Evolutionary conservation across 768 basidiomycete genomes (phyloP).

Genomic region (Lactarius vividus): DNA sequence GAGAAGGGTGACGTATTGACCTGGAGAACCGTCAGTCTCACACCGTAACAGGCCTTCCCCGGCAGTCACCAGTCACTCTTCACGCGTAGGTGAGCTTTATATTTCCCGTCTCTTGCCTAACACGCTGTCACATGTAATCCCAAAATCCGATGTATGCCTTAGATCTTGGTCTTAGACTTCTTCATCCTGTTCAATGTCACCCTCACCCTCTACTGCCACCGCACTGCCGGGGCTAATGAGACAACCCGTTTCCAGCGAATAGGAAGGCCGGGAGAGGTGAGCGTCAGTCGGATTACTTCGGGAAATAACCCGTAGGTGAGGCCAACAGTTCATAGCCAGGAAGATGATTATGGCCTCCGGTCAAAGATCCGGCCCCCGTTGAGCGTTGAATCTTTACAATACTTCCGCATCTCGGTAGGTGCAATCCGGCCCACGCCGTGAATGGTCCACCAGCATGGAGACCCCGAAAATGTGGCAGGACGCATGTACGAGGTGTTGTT

Average conservation of each 20-base stretch:
- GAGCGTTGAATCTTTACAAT: background rate
- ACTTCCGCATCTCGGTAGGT: background rate
- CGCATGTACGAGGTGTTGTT: conserved; percentile 29
- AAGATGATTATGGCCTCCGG: background rate
- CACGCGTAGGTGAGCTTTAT: background rate
- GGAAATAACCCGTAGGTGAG: background rate
- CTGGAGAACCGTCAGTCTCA: background rate
- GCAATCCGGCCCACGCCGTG: conserved; percentile 16
- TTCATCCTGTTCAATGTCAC: background rate
- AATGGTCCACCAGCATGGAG: conserved; percentile 30
- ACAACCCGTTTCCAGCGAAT: background rate
- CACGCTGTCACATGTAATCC: background rate
- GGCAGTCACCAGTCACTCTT: background rate
- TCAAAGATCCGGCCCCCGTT: background rate
- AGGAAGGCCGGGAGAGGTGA: background rate
- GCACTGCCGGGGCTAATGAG: background rate
- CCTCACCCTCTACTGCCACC: background rate
- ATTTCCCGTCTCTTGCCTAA: background rate
- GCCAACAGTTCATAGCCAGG: background rate
- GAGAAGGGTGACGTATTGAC: conserved; percentile 10
- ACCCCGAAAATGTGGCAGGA: conserved; percentile 28
- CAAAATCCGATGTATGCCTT: background rate
- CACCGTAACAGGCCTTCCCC: background rate
- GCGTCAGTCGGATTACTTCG: background rate
- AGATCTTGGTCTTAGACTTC: background rate